Conservation (phyloP, 169 alveolate genomes). For the Plasmodium blacklocki region DNA sequence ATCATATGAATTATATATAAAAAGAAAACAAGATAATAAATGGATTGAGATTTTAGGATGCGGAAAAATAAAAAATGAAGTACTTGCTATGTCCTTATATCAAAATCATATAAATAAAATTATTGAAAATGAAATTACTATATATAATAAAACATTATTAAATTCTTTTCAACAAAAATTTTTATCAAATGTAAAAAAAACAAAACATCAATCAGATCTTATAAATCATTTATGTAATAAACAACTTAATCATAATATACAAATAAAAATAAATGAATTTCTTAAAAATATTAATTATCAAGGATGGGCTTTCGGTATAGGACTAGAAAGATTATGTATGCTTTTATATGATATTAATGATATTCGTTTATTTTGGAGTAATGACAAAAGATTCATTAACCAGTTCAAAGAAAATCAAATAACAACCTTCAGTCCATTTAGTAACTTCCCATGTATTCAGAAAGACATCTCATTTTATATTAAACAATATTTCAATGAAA, state of each 20-base stretch:
- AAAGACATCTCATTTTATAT: conserved; percentile 84
- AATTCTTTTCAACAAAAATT: not conserved
- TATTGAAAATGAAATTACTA: conserved; percentile 55
- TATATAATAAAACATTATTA: conserved; percentile 19
- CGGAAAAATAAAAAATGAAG: conserved; percentile 91
- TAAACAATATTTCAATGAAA: conserved; percentile 30
- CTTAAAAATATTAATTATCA: conserved; percentile 74
- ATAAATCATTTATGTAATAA: conserved; percentile 41
- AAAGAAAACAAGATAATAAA: conserved; percentile 5
- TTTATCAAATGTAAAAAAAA: not conserved
- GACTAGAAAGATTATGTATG: conserved; percentile 94
- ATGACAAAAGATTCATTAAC: conserved; percentile 89
- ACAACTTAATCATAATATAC: conserved; percentile 21
- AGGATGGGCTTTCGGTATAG: conserved; percentile 97
- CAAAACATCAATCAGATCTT: not conserved
- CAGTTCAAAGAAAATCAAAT: conserved; percentile 83
- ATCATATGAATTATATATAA: conserved; percentile 91
- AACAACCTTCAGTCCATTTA: conserved; percentile 78
- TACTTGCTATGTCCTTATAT: conserved; percentile 81
- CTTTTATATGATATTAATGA: conserved; percentile 91
- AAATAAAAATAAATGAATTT: conserved; percentile 47
- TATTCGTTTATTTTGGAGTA: conserved; percentile 94
- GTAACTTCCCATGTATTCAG: conserved; percentile 82
- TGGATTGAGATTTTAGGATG: conserved; percentile 94
- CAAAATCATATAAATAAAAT: conserved; percentile 53